A percentile compares a stretch with the other conserved stretches of the same genome.
Evolutionary conservation across 352 stramenopile species (phyloP).

Genomic region (Phytopythium vexans): DNA sequence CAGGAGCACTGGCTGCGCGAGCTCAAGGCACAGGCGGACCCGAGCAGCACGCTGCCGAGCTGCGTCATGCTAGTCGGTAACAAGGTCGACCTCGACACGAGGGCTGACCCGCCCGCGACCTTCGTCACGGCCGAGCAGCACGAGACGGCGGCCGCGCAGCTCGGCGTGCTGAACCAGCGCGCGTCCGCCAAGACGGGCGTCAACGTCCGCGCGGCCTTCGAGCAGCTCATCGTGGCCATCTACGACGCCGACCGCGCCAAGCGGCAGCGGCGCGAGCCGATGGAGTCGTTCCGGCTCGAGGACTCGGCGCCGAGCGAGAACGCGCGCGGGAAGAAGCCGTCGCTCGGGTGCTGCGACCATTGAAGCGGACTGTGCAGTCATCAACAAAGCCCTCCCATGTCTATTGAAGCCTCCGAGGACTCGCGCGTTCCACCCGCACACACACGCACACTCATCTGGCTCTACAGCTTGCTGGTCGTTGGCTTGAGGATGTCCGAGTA

Average conservation of each 20-base stretch:
- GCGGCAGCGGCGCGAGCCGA: conserved; percentile 30
- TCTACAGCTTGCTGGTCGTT: conserved; percentile 34
- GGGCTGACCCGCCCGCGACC: not conserved
- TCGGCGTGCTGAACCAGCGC: conserved; percentile 49
- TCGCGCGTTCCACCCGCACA: too few species aligned
- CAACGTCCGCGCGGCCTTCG: conserved; percentile 66
- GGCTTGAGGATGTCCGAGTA: conserved; percentile 59
- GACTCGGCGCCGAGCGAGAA: conserved; percentile 5
- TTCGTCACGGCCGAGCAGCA: conserved; percentile 41
- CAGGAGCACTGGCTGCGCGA: conserved; percentile 74
- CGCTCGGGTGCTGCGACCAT: conserved; percentile 1
- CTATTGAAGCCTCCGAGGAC: too few species aligned
- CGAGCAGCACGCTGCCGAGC: conserved; percentile 55
- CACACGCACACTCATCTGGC: too few species aligned
- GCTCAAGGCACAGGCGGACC: conserved; percentile 56
- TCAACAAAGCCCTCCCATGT: too few species aligned
- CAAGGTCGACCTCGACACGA: conserved; percentile 59
- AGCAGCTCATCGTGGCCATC: conserved; percentile 68
- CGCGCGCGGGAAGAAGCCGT: not conserved
- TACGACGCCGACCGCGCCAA: conserved; percentile 62
- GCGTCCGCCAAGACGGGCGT: conserved; percentile 66
- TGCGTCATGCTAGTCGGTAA: conserved; percentile 83
- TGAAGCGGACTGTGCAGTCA: not conserved
- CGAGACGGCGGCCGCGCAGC: conserved; percentile 27
- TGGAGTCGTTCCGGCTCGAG: conserved; percentile 36